Evolutionary conservation across 2,329 filamentous ascomycete genomes (phyloP).

Genomic region (Incumbomyces lentus): DNA sequence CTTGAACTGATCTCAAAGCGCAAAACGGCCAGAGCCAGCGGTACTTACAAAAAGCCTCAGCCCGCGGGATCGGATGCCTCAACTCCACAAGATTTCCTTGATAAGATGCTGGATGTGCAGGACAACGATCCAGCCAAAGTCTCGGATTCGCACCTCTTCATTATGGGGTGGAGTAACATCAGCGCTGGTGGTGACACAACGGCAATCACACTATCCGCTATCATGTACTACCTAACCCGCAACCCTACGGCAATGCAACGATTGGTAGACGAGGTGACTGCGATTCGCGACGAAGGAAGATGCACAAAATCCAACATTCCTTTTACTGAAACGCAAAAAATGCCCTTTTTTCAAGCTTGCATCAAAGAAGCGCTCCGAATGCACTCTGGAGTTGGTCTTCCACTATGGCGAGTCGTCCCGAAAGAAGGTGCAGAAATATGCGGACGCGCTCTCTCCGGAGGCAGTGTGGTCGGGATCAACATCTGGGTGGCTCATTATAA

Average conservation of each 20-base stretch:
- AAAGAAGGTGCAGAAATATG: conserved; percentile 34
- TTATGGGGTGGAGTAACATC: conserved; percentile 26
- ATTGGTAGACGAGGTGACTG: conserved; percentile 15
- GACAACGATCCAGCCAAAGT: conserved; percentile 34
- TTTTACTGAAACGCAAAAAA: conserved; percentile 54
- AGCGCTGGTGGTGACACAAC: conserved; percentile 19
- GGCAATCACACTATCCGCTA: conserved; percentile 45
- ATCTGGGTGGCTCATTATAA: conserved; percentile 40
- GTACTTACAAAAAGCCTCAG: conserved; percentile 8
- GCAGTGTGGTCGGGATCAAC: conserved; percentile 36
- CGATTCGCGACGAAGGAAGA: conserved; percentile 22
- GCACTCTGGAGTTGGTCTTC: conserved; percentile 39
- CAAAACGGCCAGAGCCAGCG: conserved; percentile 18
- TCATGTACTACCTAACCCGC: conserved; percentile 66
- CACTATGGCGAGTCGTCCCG: conserved; percentile 41
- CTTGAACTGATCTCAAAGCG: conserved; percentile 24
- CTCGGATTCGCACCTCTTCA: conserved; percentile 30
- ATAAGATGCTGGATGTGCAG: conserved; percentile 33
- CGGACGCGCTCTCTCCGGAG: conserved; percentile 32
- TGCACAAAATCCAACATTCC: conserved; percentile 27
- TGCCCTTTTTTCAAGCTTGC: conserved; percentile 43
- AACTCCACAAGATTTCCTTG: conserved; percentile 30
- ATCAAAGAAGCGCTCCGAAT: conserved; percentile 46
- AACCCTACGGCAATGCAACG: conserved; percentile 35
- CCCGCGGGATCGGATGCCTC: conserved; percentile 11